These are phyloP conservation scores for Curvularia spicifera DNA, from an alignment of 2,329 filamentous ascomycete species.

Conservation along the genomic window DNA sequence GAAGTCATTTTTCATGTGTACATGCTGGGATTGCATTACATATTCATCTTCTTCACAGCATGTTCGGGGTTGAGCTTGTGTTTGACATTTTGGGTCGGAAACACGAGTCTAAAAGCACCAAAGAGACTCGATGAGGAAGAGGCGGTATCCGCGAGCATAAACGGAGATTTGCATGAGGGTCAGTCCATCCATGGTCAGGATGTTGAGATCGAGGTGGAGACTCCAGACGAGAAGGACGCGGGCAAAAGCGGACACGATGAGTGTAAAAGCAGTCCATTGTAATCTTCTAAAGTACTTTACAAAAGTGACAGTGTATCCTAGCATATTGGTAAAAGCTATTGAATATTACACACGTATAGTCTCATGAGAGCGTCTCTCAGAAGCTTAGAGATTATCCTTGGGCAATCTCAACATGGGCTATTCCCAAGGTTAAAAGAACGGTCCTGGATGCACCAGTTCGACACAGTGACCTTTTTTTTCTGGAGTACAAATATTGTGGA, in stretches of 20 bases:
- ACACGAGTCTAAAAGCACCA: slow-evolving; percentile 28
- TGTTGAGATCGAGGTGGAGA: background rate
- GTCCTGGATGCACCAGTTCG: background rate
- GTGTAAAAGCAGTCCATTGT: background rate
- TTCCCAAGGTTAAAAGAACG: background rate
- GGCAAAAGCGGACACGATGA: background rate
- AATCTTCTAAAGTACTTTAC: background rate
- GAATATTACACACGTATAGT: background rate
- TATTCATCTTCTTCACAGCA: slow-evolving; percentile 28
- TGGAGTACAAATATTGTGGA: background rate
- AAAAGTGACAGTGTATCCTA: background rate
- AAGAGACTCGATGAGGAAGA: slow-evolving; percentile 28
- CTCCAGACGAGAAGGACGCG: slow-evolving; percentile 3
- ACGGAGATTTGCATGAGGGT: background rate
- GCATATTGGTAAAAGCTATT: background rate
- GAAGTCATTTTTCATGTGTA: slow-evolving; percentile 22
- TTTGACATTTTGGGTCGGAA: slow-evolving; percentile 30
- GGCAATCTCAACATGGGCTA: background rate
- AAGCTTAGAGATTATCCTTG: background rate
- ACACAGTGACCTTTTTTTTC: no score
- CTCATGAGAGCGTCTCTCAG: no score
- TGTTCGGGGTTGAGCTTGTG: slow-evolving; percentile 25
- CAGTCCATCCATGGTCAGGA: background rate
- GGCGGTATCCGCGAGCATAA: background rate
- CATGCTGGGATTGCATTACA: slow-evolving; percentile 29